A percentile compares a stretch with the other conserved stretches of the same genome.
phyloP scores from a whole-genome alignment of 73 alveolate species.

The Paramecium primaurelia region DNA sequence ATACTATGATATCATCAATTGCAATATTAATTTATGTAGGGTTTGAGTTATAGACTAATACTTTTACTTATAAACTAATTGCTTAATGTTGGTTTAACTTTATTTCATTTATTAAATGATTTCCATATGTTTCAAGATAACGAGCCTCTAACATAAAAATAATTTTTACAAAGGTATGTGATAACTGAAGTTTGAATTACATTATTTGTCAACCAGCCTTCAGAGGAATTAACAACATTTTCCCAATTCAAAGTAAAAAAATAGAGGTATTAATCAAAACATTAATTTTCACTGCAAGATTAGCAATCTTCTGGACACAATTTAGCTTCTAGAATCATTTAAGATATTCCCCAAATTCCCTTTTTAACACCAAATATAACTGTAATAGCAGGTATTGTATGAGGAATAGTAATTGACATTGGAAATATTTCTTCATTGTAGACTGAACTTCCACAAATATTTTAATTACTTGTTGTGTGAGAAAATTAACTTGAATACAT shows the following conservation, averaged over 20 bases:
- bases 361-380: not conserved
- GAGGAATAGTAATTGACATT: not conserved
- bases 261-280: not conserved
- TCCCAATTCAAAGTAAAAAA: not conserved
- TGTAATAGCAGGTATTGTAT: not conserved
- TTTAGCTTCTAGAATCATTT: not conserved
- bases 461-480: not conserved
- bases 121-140: no score
- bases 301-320: no score
- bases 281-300: not conserved
- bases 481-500: not conserved
- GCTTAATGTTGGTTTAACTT: no score
- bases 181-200: not conserved
- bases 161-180: no score
- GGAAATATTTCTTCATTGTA: not conserved
- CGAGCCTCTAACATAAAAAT: no score
- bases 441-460: not conserved
- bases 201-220: not conserved
- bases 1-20: no score
- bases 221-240: not conserved
- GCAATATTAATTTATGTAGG: no score
- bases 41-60: no score
- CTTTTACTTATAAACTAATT: no score
- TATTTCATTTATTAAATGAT: no score
- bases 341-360: not conserved